Evolutionary conservation across 2,329 filamentous ascomycete genomes (phyloP).

Genomic region (Ophiostoma pallidulum): DNA sequence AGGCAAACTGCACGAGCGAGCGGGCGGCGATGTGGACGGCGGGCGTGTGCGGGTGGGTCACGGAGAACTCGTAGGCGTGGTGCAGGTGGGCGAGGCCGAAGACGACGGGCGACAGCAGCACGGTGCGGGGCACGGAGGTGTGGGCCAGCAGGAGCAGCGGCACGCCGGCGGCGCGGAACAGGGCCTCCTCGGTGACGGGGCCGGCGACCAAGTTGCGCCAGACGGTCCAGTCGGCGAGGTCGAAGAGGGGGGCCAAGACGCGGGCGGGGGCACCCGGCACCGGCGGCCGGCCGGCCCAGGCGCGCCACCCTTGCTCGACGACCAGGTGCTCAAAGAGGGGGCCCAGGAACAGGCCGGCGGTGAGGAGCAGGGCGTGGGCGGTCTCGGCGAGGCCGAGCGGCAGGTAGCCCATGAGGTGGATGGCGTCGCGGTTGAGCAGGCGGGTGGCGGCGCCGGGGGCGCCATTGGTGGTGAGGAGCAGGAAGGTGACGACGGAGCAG

Average conservation of each 20-base stretch:
- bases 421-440: slow-evolving; percentile 30
- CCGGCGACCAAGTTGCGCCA: slow-evolving; percentile 85
- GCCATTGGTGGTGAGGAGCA: slow-evolving; percentile 50
- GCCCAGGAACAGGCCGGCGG: slow-evolving; percentile 69
- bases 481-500: slow-evolving; percentile 57
- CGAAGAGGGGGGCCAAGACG: slow-evolving; percentile 35
- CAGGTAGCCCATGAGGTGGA: slow-evolving; percentile 73
- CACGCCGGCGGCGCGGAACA: slow-evolving; percentile 82
- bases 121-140: slow-evolving; percentile 46
- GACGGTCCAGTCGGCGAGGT: slow-evolving; percentile 62
- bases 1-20: slow-evolving; percentile 74
- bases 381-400: slow-evolving; percentile 60
- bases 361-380: slow-evolving; percentile 56
- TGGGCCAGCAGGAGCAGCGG: slow-evolving; percentile 70
- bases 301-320: slow-evolving; percentile 59
- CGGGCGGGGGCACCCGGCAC: slow-evolving; percentile 23
- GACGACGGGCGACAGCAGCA: slow-evolving; percentile 77
- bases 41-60: slow-evolving; percentile 66
- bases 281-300: slow-evolving; percentile 43
- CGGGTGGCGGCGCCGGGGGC: slow-evolving; percentile 33
- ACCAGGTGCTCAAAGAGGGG: slow-evolving; percentile 74
- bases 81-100: slow-evolving; percentile 92
- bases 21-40: slow-evolving; percentile 54
- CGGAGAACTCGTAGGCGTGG: slow-evolving; percentile 88
- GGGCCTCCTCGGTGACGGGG: slow-evolving; percentile 83